These are phyloP conservation scores for Alternaria novae-zelandiae DNA, from an alignment of 2,329 filamentous ascomycete genomes.

Conservation along the genomic window DNA sequence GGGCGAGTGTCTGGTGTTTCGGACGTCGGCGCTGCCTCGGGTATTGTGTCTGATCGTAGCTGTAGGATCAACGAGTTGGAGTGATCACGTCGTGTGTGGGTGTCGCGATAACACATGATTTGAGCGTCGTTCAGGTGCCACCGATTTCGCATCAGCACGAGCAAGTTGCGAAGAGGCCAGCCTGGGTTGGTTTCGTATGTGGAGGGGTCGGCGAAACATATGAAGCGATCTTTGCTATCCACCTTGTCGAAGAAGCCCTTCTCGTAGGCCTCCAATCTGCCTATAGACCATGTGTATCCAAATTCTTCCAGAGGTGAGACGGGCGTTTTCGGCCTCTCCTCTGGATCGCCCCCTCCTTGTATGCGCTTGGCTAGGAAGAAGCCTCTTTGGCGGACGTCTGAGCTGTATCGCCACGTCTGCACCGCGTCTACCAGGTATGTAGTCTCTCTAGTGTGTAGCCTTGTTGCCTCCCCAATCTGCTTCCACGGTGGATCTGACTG, in stretches of 20 bases:
- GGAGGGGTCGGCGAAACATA: conserved; percentile 91
- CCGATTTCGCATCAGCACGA: conserved; percentile 82
- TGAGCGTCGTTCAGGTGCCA: conserved; percentile 80
- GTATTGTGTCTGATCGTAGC: conserved; percentile 30
- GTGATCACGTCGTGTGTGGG: conserved; percentile 76
- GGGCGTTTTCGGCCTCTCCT: conserved; percentile 53
- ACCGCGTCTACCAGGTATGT: conserved; percentile 80
- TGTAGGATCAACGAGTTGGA: conserved; percentile 80
- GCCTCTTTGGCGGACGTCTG: conserved; percentile 84
- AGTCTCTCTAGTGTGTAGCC: conserved; percentile 72
- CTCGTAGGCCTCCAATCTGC: conserved; percentile 78
- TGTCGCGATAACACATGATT: conserved; percentile 89
- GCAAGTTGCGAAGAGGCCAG: conserved; percentile 89
- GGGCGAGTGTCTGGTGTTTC: conserved; percentile 27
- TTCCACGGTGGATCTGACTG: conserved; percentile 89
- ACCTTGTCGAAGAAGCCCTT: conserved; percentile 82
- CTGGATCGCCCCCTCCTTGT: conserved; percentile 41
- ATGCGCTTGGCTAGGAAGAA: conserved; percentile 94
- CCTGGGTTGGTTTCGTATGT: conserved; percentile 87
- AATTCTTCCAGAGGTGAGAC: conserved; percentile 62
- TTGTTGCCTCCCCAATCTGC: conserved; percentile 43
- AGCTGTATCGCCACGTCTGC: conserved; percentile 84
- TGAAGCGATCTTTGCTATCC: conserved; percentile 74
- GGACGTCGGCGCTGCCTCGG: conserved; percentile 13
- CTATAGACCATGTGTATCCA: conserved; percentile 78